Conservation (phyloP, 768 basidiomycete genomes). For the Lactarius trivialis region DNA sequence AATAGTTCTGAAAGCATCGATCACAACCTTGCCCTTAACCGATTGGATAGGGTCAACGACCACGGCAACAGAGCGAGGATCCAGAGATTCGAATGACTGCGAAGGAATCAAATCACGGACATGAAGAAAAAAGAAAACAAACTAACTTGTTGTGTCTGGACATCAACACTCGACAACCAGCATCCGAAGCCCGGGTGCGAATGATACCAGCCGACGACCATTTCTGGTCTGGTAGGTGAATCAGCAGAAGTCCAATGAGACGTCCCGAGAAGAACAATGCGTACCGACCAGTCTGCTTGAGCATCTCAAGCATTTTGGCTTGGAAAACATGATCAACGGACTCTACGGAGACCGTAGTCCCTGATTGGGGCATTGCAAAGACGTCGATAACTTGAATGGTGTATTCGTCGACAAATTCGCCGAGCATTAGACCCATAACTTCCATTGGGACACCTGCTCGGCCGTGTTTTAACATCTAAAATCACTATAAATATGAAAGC, state of each 20-base stretch:
- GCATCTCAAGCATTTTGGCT: constrained; percentile 96
- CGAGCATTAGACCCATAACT: constrained; percentile 97
- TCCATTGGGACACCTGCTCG: constrained; percentile 99
- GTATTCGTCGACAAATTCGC: constrained; percentile 98
- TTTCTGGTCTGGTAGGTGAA: constrained; percentile 62
- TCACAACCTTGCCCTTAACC: constrained; percentile 97
- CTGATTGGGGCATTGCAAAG: constrained; percentile 98
- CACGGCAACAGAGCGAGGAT: constrained; percentile 90
- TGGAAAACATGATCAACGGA: constrained; percentile 99
- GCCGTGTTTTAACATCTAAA: constrained; percentile 97
- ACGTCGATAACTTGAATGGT: constrained; percentile 92
- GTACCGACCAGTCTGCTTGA: constrained; percentile 96
- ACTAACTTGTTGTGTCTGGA: constrained; percentile 93
- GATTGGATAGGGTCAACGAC: constrained; percentile 99
- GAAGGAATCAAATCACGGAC: constrained; percentile 3
- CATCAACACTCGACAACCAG: constrained; percentile 98
- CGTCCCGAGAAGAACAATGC: constrained; percentile 26
- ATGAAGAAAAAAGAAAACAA: constrained; percentile 3
- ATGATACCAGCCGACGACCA: constrained; percentile 99
- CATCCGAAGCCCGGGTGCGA: constrained; percentile 99
- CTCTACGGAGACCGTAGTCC: constrained; percentile 95
- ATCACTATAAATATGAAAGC: constrained; percentile 7
- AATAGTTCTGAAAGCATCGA: constrained; percentile 97
- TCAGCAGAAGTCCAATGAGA: constrained; percentile 3
- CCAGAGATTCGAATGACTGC: constrained; percentile 94